Base-by-base conservation (phyloP, 73 alveolate genomes). In the Tetrahymena elliotti region DNA sequence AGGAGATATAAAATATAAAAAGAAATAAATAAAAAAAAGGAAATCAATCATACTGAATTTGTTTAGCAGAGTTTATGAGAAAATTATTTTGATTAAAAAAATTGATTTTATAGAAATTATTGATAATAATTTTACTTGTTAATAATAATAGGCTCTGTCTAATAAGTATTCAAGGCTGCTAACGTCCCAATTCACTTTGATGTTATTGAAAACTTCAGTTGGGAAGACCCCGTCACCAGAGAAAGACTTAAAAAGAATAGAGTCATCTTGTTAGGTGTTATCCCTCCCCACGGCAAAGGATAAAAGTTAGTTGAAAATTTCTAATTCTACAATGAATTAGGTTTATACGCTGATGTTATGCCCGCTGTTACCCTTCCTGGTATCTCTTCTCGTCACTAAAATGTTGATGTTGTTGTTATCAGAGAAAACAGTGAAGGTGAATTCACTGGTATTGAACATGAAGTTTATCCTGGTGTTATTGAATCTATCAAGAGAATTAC, bases 341-440 rank as follows among this genome's bases (percentile, higher is more conserved):
- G 96, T 84, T 93, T 97, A 20, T 97, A 84, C 94, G 97, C 98
- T 20, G 93, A 97, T 95, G 94, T 97, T 41, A 94, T 94, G 36
- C 97, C 95, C 82, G 98, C 98, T 6, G 96, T 97, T 40, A 93
- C 98, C 13, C 83, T 97, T 53, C 97, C 97, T 36, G 98, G 98
- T 83, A 95, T 97, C 36, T 82, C 83, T 33, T 92, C 97, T 53
- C 95, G 98, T 47, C 98, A 97, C 52, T 15, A 96, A 27, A 93
- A 97, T 84, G 53, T 97, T 16, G 97, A 97, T 93, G 96, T 97
- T 36, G 97, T 96, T 4, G 96, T 97, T 27, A 96, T 97, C 41
- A 96, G 98, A 96, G 98, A 97, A 95, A 97, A 97, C 54, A 94
- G 95, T 20, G 96, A 94, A 94, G 96, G 98, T 83, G 98, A 97